A percentile compares a stretch with the other conserved stretches of the same genome.
Conservation (phyloP, 1,284 basidiomycete genomes). For the Moniliella sp. region DNA sequence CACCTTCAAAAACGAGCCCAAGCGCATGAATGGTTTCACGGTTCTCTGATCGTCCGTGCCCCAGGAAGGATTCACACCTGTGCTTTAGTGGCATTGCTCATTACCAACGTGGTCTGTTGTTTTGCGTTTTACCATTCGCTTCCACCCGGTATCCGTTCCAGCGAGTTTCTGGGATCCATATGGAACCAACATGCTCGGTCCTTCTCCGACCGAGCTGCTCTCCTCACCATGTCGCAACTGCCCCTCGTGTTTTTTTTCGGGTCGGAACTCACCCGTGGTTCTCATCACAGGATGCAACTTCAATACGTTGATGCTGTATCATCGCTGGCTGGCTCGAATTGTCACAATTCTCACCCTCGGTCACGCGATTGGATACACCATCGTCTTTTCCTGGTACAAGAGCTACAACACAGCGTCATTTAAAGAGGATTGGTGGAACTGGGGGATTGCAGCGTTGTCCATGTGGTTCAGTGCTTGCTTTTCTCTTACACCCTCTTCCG, state of each 20-base stretch:
- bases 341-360: slow-evolving; percentile 15
- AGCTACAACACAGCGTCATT: neutral
- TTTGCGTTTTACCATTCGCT: no score
- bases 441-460: neutral
- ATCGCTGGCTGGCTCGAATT: slow-evolving; percentile 29
- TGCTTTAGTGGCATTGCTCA: no score
- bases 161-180: no score
- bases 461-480: neutral
- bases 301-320: slow-evolving; percentile 26
- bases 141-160: no score
- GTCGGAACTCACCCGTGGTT: slow-evolving; percentile 25
- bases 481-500: neutral
- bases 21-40: no score
- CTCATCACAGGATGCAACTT: slow-evolving; percentile 19
- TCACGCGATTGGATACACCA: slow-evolving; percentile 15
- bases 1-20: no score
- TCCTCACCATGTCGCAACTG: slow-evolving; percentile 15
- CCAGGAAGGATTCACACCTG: no score
- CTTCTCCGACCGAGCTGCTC: neutral
- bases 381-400: neutral
- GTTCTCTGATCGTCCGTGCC: no score
- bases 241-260: slow-evolving; percentile 29
- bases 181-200: neutral
- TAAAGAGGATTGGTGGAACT: neutral
- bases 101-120: no score